These are phyloP conservation scores for Talaromyces albobiverticillius DNA, from an alignment of 2,329 filamentous ascomycete genomes.

Conservation along the genomic window DNA sequence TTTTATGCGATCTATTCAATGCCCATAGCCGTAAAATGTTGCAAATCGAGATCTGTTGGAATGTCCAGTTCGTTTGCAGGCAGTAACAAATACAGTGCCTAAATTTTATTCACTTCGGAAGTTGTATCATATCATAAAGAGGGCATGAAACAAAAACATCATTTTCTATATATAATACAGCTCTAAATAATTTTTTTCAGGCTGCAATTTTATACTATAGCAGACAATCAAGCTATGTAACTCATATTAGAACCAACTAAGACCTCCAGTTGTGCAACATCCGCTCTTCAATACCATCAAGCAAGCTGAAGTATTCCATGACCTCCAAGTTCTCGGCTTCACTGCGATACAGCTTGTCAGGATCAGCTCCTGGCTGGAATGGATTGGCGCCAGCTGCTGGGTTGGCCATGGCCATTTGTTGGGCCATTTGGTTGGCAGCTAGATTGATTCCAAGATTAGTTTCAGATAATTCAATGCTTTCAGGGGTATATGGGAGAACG, in stretches of 20 bases:
- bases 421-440: conserved; percentile 89
- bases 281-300: conserved; percentile 84
- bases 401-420: conserved; percentile 75
- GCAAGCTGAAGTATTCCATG: conserved; percentile 85
- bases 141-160: neutral
- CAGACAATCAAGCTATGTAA: neutral
- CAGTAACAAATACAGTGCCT: too few relatives aligned
- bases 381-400: conserved; percentile 65
- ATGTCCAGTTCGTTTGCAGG: too few relatives aligned
- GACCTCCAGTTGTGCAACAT: conserved; percentile 57
- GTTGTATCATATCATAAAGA: too few relatives aligned
- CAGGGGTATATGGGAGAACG: neutral
- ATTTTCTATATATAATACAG: neutral
- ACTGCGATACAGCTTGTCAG: conserved; percentile 87
- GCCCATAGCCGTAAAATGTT: too few relatives aligned
- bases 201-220: neutral
- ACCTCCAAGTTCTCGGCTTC: conserved; percentile 97
- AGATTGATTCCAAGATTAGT: neutral
- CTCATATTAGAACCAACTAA: conserved; percentile 5
- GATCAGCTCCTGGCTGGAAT: conserved; percentile 90
- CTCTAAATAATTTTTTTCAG: neutral
- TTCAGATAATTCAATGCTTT: too few relatives aligned
- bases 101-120: too few relatives aligned
- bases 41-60: neutral
- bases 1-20: too few relatives aligned